phyloP scores from a whole-genome alignment of 257 asterid genomes.

The Solanum bulbocastanum region DNA sequence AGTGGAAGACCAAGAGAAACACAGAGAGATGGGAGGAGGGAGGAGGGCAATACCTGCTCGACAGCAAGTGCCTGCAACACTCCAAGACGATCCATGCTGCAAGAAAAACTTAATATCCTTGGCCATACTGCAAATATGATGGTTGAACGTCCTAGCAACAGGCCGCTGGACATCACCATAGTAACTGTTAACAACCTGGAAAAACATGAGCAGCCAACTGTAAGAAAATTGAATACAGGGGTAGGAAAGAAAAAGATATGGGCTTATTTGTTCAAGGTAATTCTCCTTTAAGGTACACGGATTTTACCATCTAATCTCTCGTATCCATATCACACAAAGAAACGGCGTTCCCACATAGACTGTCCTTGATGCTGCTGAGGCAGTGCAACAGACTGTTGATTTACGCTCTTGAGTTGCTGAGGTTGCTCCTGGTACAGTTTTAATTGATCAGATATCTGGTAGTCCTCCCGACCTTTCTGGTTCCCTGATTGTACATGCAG shows the following conservation, averaged over 20 bases:
- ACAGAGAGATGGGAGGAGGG: not conserved
- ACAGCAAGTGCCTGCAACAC: slow-evolving; percentile 73
- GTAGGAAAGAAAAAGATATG: not conserved
- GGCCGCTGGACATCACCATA: slow-evolving; percentile 31
- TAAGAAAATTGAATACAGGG: not conserved
- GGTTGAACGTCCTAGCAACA: slow-evolving; percentile 55
- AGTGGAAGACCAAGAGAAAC: not conserved
- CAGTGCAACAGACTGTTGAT: slow-evolving; percentile 39
- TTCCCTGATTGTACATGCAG: slow-evolving; percentile 41
- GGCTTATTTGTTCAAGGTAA: not conserved
- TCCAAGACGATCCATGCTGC: slow-evolving; percentile 80
- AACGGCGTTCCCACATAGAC: slow-evolving; percentile 60
- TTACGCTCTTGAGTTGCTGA: slow-evolving; percentile 46
- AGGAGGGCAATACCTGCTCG: slow-evolving; percentile 32
- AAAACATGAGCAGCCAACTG: not conserved
- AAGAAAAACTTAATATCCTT: slow-evolving; percentile 53
- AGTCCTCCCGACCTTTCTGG: slow-evolving; percentile 45
- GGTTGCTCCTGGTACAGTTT: slow-evolving; percentile 48
- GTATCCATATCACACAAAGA: slow-evolving; percentile 64
- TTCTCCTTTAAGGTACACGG: not conserved
- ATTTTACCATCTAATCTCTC: slow-evolving; percentile 36
- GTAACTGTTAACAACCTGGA: slow-evolving; percentile 35
- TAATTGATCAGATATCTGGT: slow-evolving; percentile 41
- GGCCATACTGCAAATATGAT: slow-evolving; percentile 55
- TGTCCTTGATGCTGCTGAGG: slow-evolving; percentile 73